Evolutionary conservation across 306 rosid species (phyloP), one percentile per base, ranked within the genome.

Genomic region (Vigna unguiculata): DNA sequence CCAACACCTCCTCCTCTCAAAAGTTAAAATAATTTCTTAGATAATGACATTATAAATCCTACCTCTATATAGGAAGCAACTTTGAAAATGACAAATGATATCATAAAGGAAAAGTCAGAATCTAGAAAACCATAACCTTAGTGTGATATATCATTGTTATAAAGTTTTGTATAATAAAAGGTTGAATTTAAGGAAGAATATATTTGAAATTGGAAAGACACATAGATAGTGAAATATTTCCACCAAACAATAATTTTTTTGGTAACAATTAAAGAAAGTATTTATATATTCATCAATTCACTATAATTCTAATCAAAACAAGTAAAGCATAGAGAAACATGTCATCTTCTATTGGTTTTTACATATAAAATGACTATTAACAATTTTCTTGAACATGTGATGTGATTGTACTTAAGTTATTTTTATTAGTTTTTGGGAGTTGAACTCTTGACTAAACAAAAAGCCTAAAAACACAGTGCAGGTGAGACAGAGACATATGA

Each of bases 401-500:
- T 49, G 11, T 49, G 2, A 45, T 4, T 10, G 15, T 45, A 12
- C 16, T 45, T 45, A 13, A 13, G 3, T 28, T 5, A 9, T 7
- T 9, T 52, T 19, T 2, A 52, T 52, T 19, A 52, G 58, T 52
- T 52, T 53, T 20, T 20, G 28, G 21, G 28, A 20, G 2, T 19
- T 3, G 25, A 8, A 52, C 25, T 19, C 25, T 17, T 53, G 21
- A 24, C 59, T 3, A 5, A 53, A 17, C 57, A 48, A 16, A 53
- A 19, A 20, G 6, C 28, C 36, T 55, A 57, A 57, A 13, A 24
- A 22, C 17, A 57, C 4, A 13, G 15, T 57, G 63, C 17, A 11
- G 63, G 36, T 57, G 34, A 55, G 62, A 55, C 62, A 57, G 63
- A n/a, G 36, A 57, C 63, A 57, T 57, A 60, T 62, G 69, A 7